A percentile compares a stretch with the other conserved stretches of the same genome.
These are phyloP conservation scores for Suhomyces canberraensis DNA, from an alignment of 805 yeast species.

Conservation along the genomic window DNA sequence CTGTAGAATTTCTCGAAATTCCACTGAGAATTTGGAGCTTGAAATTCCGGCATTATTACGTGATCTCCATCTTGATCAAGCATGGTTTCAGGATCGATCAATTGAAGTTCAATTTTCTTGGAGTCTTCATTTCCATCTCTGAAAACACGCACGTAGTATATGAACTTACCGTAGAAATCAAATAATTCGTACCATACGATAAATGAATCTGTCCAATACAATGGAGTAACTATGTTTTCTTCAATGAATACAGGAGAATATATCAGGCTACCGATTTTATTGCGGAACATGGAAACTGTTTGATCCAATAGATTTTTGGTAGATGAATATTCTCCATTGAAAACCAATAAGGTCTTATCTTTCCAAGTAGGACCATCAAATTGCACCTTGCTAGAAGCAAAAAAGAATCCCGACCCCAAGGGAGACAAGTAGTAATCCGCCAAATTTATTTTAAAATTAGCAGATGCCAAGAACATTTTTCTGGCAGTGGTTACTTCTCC, in stretches of 20 bases:
- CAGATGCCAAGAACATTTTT: background rate
- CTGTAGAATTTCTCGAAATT: conserved; percentile 20
- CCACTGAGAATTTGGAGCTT: conserved; percentile 24
- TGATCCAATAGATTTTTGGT: conserved; percentile 14
- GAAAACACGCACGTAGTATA: conserved; percentile 20
- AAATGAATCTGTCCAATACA: conserved; percentile 30
- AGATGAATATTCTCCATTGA: conserved; percentile 15
- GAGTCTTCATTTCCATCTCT: conserved; percentile 19
- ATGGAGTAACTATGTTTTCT: conserved; percentile 1
- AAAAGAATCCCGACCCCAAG: conserved; percentile 31
- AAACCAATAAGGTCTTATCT: conserved; percentile 21
- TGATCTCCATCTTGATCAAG: conserved; percentile 29
- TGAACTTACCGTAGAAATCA: conserved; percentile 30
- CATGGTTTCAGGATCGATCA: conserved; percentile 31
- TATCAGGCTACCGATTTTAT: conserved; percentile 22
- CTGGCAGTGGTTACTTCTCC: conserved; percentile 2
- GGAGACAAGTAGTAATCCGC: conserved; percentile 24
- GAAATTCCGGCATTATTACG: conserved; percentile 15
- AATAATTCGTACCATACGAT: conserved; percentile 37
- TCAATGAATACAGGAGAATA: conserved; percentile 22
- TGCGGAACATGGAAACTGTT: conserved; percentile 19
- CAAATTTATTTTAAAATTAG: conserved; percentile 20
- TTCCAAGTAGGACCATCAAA: conserved; percentile 15
- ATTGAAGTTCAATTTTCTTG: conserved; percentile 16
- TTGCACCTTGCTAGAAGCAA: conserved; percentile 19